phyloP scores from a whole-genome alignment of 768 basidiomycete genomes.

The Pholiota molesta region DNA sequence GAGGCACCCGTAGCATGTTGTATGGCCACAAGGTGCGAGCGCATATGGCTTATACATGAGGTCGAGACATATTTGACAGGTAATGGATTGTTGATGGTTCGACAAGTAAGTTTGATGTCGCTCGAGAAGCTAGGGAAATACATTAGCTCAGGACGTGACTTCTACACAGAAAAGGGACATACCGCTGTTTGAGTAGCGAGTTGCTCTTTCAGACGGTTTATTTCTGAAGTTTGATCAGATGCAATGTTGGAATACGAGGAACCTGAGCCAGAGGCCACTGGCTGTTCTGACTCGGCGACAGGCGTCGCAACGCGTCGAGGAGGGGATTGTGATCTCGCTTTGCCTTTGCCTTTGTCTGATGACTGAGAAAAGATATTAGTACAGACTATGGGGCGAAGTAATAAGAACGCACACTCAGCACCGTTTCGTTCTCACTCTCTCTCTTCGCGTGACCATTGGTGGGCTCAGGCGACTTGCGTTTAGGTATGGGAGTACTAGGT shows the following conservation, averaged over 20 bases:
- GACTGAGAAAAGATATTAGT: constrained; percentile 20
- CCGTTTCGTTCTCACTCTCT: constrained; percentile 11
- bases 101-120: constrained; percentile 57
- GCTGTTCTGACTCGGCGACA: background rate
- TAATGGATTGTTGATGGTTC: constrained; percentile 63
- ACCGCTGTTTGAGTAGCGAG: constrained; percentile 43
- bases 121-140: constrained; percentile 43
- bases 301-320: constrained; percentile 9
- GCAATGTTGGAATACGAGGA: background rate
- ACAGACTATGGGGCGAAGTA: background rate
- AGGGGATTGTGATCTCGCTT: constrained; percentile 30
- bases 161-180: constrained; percentile 19
- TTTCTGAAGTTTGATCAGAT: background rate
- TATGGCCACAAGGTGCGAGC: constrained; percentile 75
- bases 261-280: constrained; percentile 23
- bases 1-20: constrained; percentile 72
- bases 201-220: constrained; percentile 42
- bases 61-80: constrained; percentile 81
- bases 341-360: constrained; percentile 44
- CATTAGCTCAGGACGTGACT: constrained; percentile 1
- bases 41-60: constrained; percentile 74
- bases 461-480: background rate
- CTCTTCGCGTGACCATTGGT: constrained; percentile 4
- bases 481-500: background rate
- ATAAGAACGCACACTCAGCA: constrained; percentile 23